Percentiles rank a stretch among this genome's conserved stretches.
phyloP scores from a whole-genome alignment of 352 stramenopile species.

The Globisporangium emineosum region DNA sequence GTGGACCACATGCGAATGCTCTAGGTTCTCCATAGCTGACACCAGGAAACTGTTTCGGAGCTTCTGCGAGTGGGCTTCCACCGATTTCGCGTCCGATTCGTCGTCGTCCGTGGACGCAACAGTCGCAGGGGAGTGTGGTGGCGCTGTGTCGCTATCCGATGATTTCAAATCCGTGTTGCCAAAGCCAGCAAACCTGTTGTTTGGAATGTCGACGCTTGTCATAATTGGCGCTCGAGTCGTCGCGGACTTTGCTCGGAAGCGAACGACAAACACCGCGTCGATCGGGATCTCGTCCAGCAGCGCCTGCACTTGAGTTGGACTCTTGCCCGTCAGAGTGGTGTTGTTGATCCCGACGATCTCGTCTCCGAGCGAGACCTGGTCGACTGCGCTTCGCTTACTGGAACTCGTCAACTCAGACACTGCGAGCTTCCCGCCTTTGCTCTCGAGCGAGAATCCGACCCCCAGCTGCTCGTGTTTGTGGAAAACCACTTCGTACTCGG shows the following conservation, averaged over 20 bases:
- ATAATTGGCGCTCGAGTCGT: background rate
- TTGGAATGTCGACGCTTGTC: background rate
- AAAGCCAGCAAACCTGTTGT: background rate
- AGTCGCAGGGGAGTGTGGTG: background rate
- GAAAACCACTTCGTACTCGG: constrained; percentile 64
- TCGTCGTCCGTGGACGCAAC: constrained; percentile 2
- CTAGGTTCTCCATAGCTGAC: constrained; percentile 19
- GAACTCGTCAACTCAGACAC: constrained; percentile 21
- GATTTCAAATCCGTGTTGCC: background rate
- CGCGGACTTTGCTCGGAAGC: constrained; percentile 42
- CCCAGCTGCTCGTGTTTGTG: constrained; percentile 33
- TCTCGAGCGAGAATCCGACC: constrained; percentile 46
- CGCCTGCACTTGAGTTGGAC: constrained; percentile 25
- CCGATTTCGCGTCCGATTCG: constrained; percentile 6
- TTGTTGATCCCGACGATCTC: constrained; percentile 69
- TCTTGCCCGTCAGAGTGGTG: constrained; percentile 38
- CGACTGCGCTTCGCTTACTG: constrained; percentile 14
- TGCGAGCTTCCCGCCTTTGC: constrained; percentile 36
- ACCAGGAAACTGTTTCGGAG: constrained; percentile 34
- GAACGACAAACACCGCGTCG: constrained; percentile 37
- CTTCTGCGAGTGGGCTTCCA: constrained; percentile 31
- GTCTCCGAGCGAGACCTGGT: constrained; percentile 34
- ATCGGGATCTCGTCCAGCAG: constrained; percentile 31
- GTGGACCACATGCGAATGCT: constrained; percentile 41
- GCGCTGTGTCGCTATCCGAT: background rate